These are phyloP conservation scores for Nothophaeocryptopus gaeumannii DNA, from an alignment of 2,329 filamentous ascomycete genomes.

Conservation along the genomic window DNA sequence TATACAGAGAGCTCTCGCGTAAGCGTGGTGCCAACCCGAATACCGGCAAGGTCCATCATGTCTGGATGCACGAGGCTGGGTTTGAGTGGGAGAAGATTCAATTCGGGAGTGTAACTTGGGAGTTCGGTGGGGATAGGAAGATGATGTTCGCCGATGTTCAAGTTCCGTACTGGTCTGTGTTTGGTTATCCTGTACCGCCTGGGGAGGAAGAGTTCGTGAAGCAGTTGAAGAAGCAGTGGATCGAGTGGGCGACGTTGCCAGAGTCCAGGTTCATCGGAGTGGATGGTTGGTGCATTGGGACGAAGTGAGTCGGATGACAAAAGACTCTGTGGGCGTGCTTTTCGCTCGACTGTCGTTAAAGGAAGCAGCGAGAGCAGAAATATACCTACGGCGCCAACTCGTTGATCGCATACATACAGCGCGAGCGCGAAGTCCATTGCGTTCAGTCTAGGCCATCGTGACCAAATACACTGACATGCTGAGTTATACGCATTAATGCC, in stretches of 20 bases:
- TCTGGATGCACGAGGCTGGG: conserved; percentile 26
- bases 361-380: no score
- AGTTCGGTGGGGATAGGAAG: neutral
- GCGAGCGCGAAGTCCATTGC: no score
- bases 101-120: conserved; percentile 2
- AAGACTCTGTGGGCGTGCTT: no score
- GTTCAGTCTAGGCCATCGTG: no score
- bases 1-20: conserved; percentile 4
- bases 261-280: conserved; percentile 4
- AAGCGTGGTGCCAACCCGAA: conserved; percentile 17
- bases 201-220: conserved; percentile 2
- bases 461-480: no score
- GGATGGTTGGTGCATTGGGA: conserved; percentile 12
- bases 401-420: no score
- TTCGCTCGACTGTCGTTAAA: no score
- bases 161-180: neutral
- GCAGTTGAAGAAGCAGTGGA: neutral
- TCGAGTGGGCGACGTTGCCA: conserved; percentile 2
- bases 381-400: no score
- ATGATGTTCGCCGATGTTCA: neutral
- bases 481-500: no score
- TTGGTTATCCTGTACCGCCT: neutral
- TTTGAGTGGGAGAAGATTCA: conserved; percentile 15
- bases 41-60: conserved; percentile 17
- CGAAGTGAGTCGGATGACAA: neutral